A percentile compares a stretch with the other conserved stretches of the same genome.
Evolutionary conservation across 2,329 filamentous ascomycete genomes (phyloP).

Genomic region (Aaosphaeria arxii): DNA sequence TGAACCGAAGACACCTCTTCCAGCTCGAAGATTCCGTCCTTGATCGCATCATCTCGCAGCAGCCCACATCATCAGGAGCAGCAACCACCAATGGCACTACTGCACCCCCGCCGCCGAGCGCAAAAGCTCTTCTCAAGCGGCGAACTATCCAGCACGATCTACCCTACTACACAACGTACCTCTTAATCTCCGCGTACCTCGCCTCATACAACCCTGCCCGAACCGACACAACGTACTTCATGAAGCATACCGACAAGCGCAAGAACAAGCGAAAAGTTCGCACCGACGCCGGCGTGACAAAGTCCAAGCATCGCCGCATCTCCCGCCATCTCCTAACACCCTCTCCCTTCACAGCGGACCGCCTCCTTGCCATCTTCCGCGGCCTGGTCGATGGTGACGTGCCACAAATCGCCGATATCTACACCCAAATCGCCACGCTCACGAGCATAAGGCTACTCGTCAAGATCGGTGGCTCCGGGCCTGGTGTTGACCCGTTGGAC

Average conservation of each 20-base stretch:
- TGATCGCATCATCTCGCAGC: constrained; percentile 51
- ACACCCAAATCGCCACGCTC: constrained; percentile 64
- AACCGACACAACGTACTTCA: constrained; percentile 74
- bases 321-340: constrained; percentile 74
- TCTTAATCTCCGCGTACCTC: constrained; percentile 75
- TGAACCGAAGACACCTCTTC: constrained; percentile 66
- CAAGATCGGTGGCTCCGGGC: constrained; percentile 56
- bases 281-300: constrained; percentile 10
- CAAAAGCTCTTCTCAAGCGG: constrained; percentile 3
- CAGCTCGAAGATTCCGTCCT: constrained; percentile 70
- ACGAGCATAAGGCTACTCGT: constrained; percentile 68
- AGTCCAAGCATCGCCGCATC: constrained; percentile 65
- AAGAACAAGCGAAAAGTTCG: constrained; percentile 43
- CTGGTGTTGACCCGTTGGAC: constrained; percentile 61
- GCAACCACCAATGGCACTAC: not conserved
- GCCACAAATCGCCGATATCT: constrained; percentile 46
- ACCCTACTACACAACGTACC: constrained; percentile 69
- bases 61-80: not conserved
- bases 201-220: constrained; percentile 75
- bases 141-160: constrained; percentile 47
- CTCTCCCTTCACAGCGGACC: constrained; percentile 72
- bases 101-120: constrained; percentile 9
- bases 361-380: constrained; percentile 74
- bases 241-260: constrained; percentile 59
- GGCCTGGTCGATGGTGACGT: constrained; percentile 55